Evolutionary conservation across 1,139 yeast species (phyloP), one percentile per base, ranked within the genome.

Genomic region (Arxiozyma telluris): DNA sequence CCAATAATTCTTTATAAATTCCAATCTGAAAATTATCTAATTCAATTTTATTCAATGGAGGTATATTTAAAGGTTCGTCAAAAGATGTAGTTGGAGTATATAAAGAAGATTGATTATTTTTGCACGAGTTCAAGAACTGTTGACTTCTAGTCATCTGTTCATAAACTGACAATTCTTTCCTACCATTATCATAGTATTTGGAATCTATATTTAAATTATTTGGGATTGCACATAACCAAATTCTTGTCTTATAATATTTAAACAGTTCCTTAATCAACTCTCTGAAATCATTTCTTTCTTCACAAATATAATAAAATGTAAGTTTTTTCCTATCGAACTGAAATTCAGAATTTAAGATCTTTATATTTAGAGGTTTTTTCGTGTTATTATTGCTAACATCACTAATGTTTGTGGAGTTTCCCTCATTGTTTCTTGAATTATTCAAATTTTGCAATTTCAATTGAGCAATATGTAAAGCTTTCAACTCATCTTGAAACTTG

Each of bases 261-360:
- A 93, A 93, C 59, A 93, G 74, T 64, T 93, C 98, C 62, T 93
- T 86, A 55, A 93, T 95, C 65, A 94, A 78, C 49, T 87, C 95
- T 64, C 98, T 78, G 70, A 93, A 93, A 70, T 93, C 98, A 57
- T 93, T 87, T 63, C 98, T 77, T 65, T 84, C 84, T 61, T 81
- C 82, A 42, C 76, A 71, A 50, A 69, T 65, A 72, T 93, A 93
- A 69, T 90, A 93, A 68, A 93, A 91, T 3, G 96, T 93, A 66
- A 93, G 77, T 72, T 94, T 93, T 65, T 95, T 84, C 63, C 94
- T 84, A 69, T 94, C 98, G 76, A 90, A 89, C 71, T 93, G 98
- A 68, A 89, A 93, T 71, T 93, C 98, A 1, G 96, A 94, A 67
- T 88, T 82, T 43, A 80, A 64, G 12, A 82, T 78, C 45, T 70